Evolutionary conservation across 176 grass and related monocot genomes (phyloP), one percentile per base, ranked within the genome.

Genomic region (Thalia dealbata): DNA sequence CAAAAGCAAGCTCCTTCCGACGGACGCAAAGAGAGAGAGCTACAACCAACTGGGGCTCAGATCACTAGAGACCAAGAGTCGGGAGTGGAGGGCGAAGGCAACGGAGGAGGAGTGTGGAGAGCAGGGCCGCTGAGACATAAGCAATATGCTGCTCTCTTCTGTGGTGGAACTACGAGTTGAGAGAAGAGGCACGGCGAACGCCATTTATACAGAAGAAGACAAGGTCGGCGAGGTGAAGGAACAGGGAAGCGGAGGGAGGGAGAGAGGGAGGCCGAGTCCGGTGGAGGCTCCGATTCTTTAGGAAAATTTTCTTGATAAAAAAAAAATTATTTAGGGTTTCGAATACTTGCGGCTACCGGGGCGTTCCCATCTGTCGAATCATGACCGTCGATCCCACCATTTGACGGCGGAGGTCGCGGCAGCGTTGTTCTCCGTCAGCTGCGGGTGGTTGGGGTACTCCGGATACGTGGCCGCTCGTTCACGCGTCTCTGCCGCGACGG

Each of bases 51-150:
- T 89, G 77, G 86, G 69, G 86, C 81, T 91, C 82, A 89, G 84
- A 83, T 96, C 88, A 79, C 88, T 91, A 81, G 86, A 89, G 12
- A 64, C 26, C 26, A 64, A 25, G 61, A 64, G 26, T 32, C 32
- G 61, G 62, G 62, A 14, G 24, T 18, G 15, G 62, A 26, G 14
- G 16, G 62, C 28, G 27, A 18, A 32, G 27, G 26, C 62, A 8
- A 25, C 14, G 25, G 61, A 29, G 25, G 61, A 63, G 4, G 61
- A 63, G 25, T 63, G 24, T 15, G 61, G 61, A 13, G 28, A 23
- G 25, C 61, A 28, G 22, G 61, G 5, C 61, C 26, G 26, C 16
- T 35, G 14, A 32, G 27, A 65, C 62, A 64, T 64, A 29, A 14
- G 25, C 61, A 16, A 64, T 29, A n/a, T n/a, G 22, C 25, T 64